Evolutionary conservation across 768 basidiomycete genomes (phyloP).

Genomic region (Dioszegia crocea): DNA sequence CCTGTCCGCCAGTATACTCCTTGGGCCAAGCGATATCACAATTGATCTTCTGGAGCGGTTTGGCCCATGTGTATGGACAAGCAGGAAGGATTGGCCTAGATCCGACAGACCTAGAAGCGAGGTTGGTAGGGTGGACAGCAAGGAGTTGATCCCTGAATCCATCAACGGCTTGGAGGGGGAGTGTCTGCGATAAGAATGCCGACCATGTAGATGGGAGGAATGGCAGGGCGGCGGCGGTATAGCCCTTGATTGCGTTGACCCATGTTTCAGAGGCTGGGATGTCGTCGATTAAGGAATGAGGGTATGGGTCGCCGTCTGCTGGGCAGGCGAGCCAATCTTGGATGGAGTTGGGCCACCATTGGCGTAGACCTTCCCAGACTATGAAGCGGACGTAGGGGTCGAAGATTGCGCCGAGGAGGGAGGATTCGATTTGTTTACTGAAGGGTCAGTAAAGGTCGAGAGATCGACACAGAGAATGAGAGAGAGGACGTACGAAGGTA

Average conservation of each 20-base stretch:
- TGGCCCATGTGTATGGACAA: slow-evolving; percentile 77
- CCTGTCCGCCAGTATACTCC: slow-evolving; percentile 57
- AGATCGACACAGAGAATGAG: not conserved
- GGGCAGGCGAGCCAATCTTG: slow-evolving; percentile 69
- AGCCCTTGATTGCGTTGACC: slow-evolving; percentile 18
- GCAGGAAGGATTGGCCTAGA: slow-evolving; percentile 46
- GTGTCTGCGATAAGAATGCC: not conserved
- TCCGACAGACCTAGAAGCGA: not conserved
- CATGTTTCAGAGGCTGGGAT: slow-evolving; percentile 16
- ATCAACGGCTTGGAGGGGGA: slow-evolving; percentile 3
- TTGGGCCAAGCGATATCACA: slow-evolving; percentile 77
- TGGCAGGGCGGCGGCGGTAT: slow-evolving; percentile 13
- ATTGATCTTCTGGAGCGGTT: slow-evolving; percentile 69
- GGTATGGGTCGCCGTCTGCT: slow-evolving; percentile 42
- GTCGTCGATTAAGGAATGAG: slow-evolving; percentile 30
- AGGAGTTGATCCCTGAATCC: slow-evolving; percentile 8
- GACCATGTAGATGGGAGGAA: slow-evolving; percentile 17
- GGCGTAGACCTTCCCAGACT: slow-evolving; percentile 74
- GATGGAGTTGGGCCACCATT: slow-evolving; percentile 63
- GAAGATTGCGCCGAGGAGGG: slow-evolving; percentile 75
- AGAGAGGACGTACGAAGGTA: slow-evolving; percentile 56
- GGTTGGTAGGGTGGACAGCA: not conserved
- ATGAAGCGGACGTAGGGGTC: slow-evolving; percentile 82
- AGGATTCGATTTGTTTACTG: slow-evolving; percentile 59
- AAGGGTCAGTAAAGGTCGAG: not conserved